Evolutionary conservation across 2,329 filamentous ascomycete genomes (phyloP), one percentile per base, ranked within the genome.

Genomic region (Scedosporium aurantiacum): DNA sequence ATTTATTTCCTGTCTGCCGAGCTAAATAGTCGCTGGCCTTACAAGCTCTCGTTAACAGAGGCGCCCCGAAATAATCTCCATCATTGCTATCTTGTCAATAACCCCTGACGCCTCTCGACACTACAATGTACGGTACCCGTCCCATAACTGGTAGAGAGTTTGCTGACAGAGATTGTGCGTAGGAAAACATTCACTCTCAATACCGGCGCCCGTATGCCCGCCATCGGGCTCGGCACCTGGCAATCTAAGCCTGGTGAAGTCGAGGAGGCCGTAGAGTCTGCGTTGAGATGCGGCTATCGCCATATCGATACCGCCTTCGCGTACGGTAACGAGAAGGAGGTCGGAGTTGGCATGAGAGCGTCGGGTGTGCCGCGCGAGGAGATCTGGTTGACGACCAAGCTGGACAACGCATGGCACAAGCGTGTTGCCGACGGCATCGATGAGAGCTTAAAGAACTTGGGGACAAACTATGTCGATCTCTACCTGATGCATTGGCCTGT

Each of bases 401-500:
- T 93, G 59, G 84, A 90, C 79, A 91, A 92, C 80, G 81, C 86
- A 57, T 88, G 86, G 81, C 88, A 91, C 75, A 84, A 87, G 75
- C 80, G 82, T 63, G 86, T 86, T 32, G 74, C 78, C 41, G 81
- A 86, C 69, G 86, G 80, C 23, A 76, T 89, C 61, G 78, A 82
- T 62, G 74, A 75, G 60, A 86, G 83, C 10, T 76, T 89, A 62
- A 78, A 82, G 70, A 81, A 79, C 66, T 76, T 89, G 18, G 82
- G 81, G 55, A 78, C 78, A n/a, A 82, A 86, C 66, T 89, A 89
- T 67, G 77, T 89, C 63, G 86, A 89, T 70, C 75, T 89, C 56
- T 88, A 87, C 71, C 78, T 89, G 52, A 87, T 89, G 75, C 86
- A 89, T 74, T 90, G 85, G 86, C 88, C 86, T 18, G 82, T 78